These are phyloP conservation scores for Sisymbrium altissimum DNA, from an alignment of 345 rosid genomes.

Conservation along the genomic window DNA sequence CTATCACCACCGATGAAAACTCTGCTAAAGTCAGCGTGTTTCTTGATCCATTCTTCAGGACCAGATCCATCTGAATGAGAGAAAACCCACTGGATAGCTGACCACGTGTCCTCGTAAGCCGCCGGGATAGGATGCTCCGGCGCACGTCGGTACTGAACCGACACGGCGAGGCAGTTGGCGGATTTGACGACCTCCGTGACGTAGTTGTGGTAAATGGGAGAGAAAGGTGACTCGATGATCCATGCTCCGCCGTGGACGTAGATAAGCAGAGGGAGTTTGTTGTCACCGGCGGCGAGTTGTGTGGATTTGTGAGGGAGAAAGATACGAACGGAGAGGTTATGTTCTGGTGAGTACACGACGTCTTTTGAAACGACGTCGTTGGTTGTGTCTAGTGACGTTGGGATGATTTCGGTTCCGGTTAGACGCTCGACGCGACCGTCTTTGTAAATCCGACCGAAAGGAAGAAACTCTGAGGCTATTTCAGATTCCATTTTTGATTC, in stretches of 20 bases:
- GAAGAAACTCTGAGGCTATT: constrained; percentile 28
- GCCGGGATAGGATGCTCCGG: constrained; percentile 48
- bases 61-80: constrained; percentile 31
- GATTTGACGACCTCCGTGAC: constrained; percentile 29
- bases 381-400: constrained; percentile 32
- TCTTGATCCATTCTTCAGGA: constrained; percentile 39
- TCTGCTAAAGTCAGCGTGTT: constrained; percentile 33
- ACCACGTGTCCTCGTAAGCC: constrained; percentile 49
- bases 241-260: constrained; percentile 62
- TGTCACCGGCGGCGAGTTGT: not conserved
- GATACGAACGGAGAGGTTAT: constrained; percentile 44
- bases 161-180: constrained; percentile 39
- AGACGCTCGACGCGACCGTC: constrained; percentile 45
- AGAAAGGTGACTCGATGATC: constrained; percentile 43
- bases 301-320: constrained; percentile 37
- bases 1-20: constrained; percentile 45
- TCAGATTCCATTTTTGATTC: constrained; percentile 17
- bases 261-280: constrained; percentile 46
- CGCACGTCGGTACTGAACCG: constrained; percentile 45
- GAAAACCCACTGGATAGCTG: constrained; percentile 45
- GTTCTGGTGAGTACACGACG: constrained; percentile 12
- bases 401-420: constrained; percentile 35
- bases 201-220: constrained; percentile 31
- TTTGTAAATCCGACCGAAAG: constrained; percentile 33
- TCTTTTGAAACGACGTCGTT: constrained; percentile 48